These are phyloP conservation scores for Aspergillus neotritici DNA, from an alignment of 2,329 filamentous ascomycete species.

Conservation along the genomic window DNA sequence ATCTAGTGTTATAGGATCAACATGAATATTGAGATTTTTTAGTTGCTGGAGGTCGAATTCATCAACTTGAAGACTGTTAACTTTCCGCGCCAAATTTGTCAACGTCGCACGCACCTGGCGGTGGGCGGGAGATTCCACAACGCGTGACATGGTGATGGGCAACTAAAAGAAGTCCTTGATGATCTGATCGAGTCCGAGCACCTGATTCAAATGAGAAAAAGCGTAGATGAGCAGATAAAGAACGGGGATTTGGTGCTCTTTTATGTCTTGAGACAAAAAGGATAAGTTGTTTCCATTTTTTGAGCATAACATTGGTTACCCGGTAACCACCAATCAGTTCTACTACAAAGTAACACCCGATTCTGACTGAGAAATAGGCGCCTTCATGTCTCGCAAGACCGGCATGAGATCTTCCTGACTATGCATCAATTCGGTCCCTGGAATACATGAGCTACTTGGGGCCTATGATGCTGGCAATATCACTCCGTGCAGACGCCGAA, in stretches of 20 bases:
- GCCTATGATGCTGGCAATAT: slow-evolving; percentile 5
- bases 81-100: not conserved
- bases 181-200: too few species aligned
- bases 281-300: too few species aligned
- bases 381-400: slow-evolving; percentile 4
- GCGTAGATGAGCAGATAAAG: too few species aligned
- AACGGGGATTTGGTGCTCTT: too few species aligned
- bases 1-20: slow-evolving; percentile 1
- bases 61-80: slow-evolving; percentile 4
- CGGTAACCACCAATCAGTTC: too few species aligned
- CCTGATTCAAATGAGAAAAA: too few species aligned
- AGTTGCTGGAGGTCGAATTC: slow-evolving; percentile 4
- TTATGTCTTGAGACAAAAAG: too few species aligned
- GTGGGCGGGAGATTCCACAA: slow-evolving; percentile 2
- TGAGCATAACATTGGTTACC: too few species aligned
- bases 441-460: slow-evolving; percentile 9
- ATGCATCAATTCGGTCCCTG: slow-evolving; percentile 13
- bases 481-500: slow-evolving; percentile 1
- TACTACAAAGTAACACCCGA: not conserved
- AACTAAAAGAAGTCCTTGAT: too few species aligned
- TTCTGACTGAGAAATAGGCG: slow-evolving; percentile 3
- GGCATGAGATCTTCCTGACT: slow-evolving; percentile 8
- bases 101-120: not conserved
- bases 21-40: not conserved
- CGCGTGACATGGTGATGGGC: not conserved